Evolutionary conservation across 2,329 filamentous ascomycete species (phyloP), one percentile per base, ranked within the genome.

Genomic region (Xylaria multiplex): DNA sequence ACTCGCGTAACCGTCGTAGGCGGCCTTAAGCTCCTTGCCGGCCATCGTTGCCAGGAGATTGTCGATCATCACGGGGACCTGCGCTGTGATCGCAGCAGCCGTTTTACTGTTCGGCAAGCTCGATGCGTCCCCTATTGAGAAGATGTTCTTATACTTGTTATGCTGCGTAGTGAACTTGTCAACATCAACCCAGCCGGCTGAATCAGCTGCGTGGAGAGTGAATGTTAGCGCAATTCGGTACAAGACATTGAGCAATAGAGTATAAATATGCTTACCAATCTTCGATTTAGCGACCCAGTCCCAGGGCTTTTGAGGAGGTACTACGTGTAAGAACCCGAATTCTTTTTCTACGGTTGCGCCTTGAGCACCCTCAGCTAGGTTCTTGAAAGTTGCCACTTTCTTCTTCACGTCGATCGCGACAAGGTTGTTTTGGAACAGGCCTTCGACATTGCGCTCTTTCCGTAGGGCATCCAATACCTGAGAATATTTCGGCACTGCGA

Each of bases 191-290:
- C 73, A 78, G 37, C 76, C 76, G 1, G 73, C 76, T 1, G 72
- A 66, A 64, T 77, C 74, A 50, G 76, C 87, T 84, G 78, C 75
- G 84, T 83, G 65, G 86, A 78, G 67, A 87, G 30, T 87, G 0
- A 42, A 87, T 78, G 87, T 89, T 59, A 72, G 69, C 40, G 27
- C 16, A 13, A 3, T 24, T 30, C 13, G 3, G 27, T 43, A 19
- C 5, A 32, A 24, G 5, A 32, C 22, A 16, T 9, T 16, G 7
- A 52, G 19, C 4, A 45, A n/a, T 6, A 5, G 24, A 3, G 30
- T 37, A 16, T 27, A 9, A 1, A 11, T n/a, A 9, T 30, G 67
- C 72, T 84, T 30, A 83, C 75, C 74, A 52, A 77, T 70, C 46
- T 79, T 6, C 68, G 78, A 70, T 56, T 77, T 77, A 14, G 75